These are phyloP conservation scores for Sarocladium oryzae DNA, from an alignment of 2,329 filamentous ascomycete genomes.

Conservation along the genomic window DNA sequence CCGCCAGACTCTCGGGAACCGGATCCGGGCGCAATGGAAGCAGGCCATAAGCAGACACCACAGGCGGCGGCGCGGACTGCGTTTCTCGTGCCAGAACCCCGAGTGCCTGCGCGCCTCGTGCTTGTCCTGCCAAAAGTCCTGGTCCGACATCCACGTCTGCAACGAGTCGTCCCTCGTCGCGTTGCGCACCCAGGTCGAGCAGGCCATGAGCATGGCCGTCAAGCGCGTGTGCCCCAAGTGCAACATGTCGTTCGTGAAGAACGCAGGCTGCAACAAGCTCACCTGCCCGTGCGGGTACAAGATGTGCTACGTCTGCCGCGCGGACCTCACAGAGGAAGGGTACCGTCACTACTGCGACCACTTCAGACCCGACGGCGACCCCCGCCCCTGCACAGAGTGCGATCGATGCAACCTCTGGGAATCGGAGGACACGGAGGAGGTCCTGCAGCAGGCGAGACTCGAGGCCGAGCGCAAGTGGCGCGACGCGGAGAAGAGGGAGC, in stretches of 20 bases:
- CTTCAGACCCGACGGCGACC: conserved; percentile 75
- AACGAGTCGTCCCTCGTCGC: conserved; percentile 77
- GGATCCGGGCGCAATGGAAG: conserved; percentile 41
- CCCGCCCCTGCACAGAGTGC: conserved; percentile 68
- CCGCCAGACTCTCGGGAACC: conserved; percentile 34
- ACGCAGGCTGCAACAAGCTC: conserved; percentile 91
- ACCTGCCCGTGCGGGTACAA: conserved; percentile 93
- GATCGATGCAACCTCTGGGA: conserved; percentile 75
- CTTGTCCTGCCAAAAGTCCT: conserved; percentile 72
- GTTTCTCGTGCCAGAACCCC: conserved; percentile 70
- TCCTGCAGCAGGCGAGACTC: conserved; percentile 61
- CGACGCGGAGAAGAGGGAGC: conserved; percentile 52
- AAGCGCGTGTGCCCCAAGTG: conserved; percentile 93
- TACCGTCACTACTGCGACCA: conserved; percentile 96
- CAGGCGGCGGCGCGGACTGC: conserved; percentile 63
- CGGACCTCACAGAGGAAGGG: conserved; percentile 65
- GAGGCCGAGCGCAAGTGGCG: conserved; percentile 68
- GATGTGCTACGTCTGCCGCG: conserved; percentile 96
- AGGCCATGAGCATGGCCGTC: conserved; percentile 86
- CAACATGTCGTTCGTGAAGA: conserved; percentile 88
- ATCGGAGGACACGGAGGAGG: conserved; percentile 63
- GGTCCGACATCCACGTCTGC: conserved; percentile 85
- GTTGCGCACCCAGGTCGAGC: conserved; percentile 82
- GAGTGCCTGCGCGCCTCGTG: conserved; percentile 68
- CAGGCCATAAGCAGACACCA: conserved; percentile 60